Evolutionary conservation across 495 filamentous ascomycete genomes (phyloP), one percentile per base, ranked within the genome.

Genomic region (Geoglossum glabrum): DNA sequence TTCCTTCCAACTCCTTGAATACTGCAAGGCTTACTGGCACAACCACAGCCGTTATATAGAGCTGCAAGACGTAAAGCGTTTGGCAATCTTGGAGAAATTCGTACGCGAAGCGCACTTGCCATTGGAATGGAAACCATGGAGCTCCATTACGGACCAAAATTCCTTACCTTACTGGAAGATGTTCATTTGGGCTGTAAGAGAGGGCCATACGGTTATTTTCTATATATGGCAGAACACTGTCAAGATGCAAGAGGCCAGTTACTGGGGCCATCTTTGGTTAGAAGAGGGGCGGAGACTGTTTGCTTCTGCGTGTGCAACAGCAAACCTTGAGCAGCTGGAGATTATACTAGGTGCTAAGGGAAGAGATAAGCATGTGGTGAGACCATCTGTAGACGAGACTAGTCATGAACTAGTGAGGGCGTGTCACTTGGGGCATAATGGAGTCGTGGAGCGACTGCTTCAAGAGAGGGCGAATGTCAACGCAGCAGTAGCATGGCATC

Each of bases 21-120:
- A 61, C 33, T 61, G 55, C 38, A 61, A 58, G 25, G 54, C 19
- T 25, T 54, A 61, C 31, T 61, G 59, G 59, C 46, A 61, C 45
- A 49, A n/a, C 59, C 59, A 61, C 30, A 52, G 26, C 45, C 59
- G 55, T n/a, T 61, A 61, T 21, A 57, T 54, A n/a, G 55, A 31
- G 0, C 17, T 54, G 46, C 23, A 61, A 19, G 55, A 61, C 40
- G 9, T n/a, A 54, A 58, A 61, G 33, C 25, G 13, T 34, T 21
- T 58, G 27, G 25, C 27, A 40, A 23, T 34, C 15, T 21, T 61
- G 31, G 43, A 61, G 57, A 36, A 59, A 3, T 31, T 59, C 36
- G 26, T 59, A 54, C 30, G 19, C 21, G 26, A 46, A 33, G 54
- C 46, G 46, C 21, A 51, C 34, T 17, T 40, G 36, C 36, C 36